Base-by-base conservation (phyloP, 345 rosid species). In the Populus alba region DNA sequence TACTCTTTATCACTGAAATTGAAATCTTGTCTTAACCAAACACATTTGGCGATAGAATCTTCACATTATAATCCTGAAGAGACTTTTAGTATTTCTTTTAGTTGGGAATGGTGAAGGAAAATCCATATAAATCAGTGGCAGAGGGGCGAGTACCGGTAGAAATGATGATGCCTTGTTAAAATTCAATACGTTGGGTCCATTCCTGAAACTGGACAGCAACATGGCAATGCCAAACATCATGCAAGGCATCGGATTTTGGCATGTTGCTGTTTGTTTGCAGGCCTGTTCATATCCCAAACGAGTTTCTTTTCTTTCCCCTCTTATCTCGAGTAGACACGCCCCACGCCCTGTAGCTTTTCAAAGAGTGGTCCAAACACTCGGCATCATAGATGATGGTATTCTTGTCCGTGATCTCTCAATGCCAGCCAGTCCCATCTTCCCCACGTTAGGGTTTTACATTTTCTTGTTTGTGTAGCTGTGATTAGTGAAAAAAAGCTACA, bases 211-310 rank as follows among this genome's bases (percentile, higher is more conserved):
- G 81, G 71, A 71, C 38, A 72, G 49, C 68, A 23, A 43, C 68
- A 11, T 38, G 8, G 17, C 77, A 25, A 66, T 68, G 66, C 66
- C 66, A 69, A 69, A 47, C 29, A 69, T 43, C 66, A 79, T 79
- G 6, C 63, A 39, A 45, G 27, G 12, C 37, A 5, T 35, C 39
- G 55, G n/a, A 62, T 47, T 75, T 70, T 80, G 79, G 70, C 72
- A 15, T 75, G 8, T 75, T 80, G 47, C 37, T 70, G 66, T 59
- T 71, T 75, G 82, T 70, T 65, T 75, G 38, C 31, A 45, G 53
- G 51, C 23, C 35, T 63, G 47, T 39, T 78, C 23, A 5, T 59
- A 38, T 61, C 61, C 61, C 1, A 4, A 61, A 17, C 16, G 20
- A 31, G 18, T 23, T 10, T 23, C 53, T 27, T 9, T 45, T 17